phyloP scores from a whole-genome alignment of 169 alveolate species.

The Eimeria maxima region DNA sequence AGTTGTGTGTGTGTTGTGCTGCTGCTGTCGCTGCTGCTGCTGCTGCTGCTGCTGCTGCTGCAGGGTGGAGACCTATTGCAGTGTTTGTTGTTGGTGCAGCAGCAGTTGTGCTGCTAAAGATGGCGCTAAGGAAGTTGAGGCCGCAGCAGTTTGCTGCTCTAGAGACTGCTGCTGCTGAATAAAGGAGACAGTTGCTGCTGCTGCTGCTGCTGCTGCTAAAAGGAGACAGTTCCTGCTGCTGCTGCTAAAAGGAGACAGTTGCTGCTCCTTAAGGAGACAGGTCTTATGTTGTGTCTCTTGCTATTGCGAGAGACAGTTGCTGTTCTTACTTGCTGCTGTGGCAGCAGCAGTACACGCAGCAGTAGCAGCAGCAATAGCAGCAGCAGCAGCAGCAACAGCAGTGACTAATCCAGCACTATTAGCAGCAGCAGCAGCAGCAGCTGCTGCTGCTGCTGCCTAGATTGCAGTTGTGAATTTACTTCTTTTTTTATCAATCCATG shows the following conservation, averaged over 20 bases:
- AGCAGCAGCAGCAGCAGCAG: slow-evolving; percentile 9
- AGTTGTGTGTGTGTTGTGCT: too few species aligned
- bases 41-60: too few species aligned
- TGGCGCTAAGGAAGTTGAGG: slow-evolving; percentile 6
- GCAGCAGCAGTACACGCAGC: too few species aligned
- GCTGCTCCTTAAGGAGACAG: background rate
- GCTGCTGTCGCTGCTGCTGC: too few species aligned
- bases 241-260: background rate
- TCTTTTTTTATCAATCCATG: too few species aligned
- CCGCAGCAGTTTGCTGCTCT: background rate
- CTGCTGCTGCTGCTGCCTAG: background rate
- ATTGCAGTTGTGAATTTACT: background rate
- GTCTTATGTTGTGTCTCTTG: too few species aligned
- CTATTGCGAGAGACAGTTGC: too few species aligned
- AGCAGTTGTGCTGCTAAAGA: slow-evolving; percentile 35
- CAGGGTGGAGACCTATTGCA: too few species aligned
- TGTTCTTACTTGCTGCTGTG: too few species aligned
- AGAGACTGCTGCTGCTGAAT: background rate
- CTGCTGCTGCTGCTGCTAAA: too few species aligned
- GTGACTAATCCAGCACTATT: background rate
- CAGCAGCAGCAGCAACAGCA: too few species aligned
- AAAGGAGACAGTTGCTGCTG: slow-evolving; percentile 6
- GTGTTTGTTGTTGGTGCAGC: slow-evolving; percentile 19
- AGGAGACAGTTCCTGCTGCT: slow-evolving; percentile 4
- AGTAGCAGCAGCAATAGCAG: too few species aligned